These are phyloP conservation scores for Exophiala calicioides DNA, from an alignment of 2,329 filamentous ascomycete genomes.

Conservation along the genomic window DNA sequence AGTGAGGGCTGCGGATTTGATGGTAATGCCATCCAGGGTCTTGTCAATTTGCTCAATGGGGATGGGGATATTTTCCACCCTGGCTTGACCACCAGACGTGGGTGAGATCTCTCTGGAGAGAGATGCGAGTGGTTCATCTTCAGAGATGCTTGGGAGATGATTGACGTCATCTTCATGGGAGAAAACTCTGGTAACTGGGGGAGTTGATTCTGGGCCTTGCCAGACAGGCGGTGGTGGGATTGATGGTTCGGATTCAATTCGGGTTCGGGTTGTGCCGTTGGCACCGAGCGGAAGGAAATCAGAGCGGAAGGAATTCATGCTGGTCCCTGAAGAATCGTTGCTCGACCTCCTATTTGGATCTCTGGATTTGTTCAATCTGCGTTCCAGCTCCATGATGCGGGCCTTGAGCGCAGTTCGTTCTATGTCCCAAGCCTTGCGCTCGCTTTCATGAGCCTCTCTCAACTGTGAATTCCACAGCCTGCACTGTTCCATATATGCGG, in stretches of 20 bases:
- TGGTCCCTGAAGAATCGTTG: conserved; percentile 27
- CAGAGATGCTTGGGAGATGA: conserved; percentile 35
- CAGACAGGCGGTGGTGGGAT: conserved; percentile 39
- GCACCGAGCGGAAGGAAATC: conserved; percentile 14
- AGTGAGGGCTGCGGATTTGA: conserved; percentile 48
- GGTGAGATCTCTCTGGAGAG: conserved; percentile 38
- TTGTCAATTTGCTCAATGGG: conserved; percentile 50
- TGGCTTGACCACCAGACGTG: conserved; percentile 27
- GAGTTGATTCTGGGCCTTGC: conserved; percentile 45
- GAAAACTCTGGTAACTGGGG: conserved; percentile 47
- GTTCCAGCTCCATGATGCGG: conserved; percentile 46
- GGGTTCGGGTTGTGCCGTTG: conserved; percentile 13
- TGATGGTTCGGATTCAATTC: conserved; percentile 17
- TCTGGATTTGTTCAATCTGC: conserved; percentile 32
- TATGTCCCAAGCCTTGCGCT: conserved; percentile 47
- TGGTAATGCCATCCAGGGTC: conserved; percentile 48
- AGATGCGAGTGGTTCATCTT: conserved; percentile 41
- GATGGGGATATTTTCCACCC: conserved; percentile 33
- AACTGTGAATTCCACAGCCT: conserved; percentile 44
- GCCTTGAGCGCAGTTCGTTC: conserved; percentile 45
- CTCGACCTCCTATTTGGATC: conserved; percentile 30
- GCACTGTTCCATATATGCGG: conserved; percentile 45
- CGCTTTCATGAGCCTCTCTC: conserved; percentile 43
- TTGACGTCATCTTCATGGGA: conserved; percentile 34
- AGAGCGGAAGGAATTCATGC: conserved; percentile 27